phyloP scores from a whole-genome alignment of 768 basidiomycete genomes.

The Agrocybe pediades region DNA sequence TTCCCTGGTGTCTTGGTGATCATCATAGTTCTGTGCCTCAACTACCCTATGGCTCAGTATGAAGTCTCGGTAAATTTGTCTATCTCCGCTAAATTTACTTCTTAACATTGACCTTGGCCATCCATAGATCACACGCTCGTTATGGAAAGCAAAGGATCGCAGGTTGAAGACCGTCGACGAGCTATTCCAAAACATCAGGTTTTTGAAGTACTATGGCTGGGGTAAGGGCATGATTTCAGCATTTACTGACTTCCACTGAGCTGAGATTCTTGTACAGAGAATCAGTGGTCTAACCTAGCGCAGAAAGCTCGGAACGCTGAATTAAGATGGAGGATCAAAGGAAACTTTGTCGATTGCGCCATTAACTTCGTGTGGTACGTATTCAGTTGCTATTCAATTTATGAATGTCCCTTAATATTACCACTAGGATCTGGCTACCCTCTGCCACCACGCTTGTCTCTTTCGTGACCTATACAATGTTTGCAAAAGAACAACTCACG shows the following conservation, averaged over 20 bases:
- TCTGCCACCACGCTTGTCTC: slow-evolving; percentile 65
- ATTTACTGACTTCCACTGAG: background rate
- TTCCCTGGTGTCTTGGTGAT: slow-evolving; percentile 71
- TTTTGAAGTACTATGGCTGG: slow-evolving; percentile 79
- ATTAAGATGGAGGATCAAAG: slow-evolving; percentile 66
- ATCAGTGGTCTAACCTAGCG: slow-evolving; percentile 59
- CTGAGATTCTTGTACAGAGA: slow-evolving; percentile 37
- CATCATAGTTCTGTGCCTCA: slow-evolving; percentile 59
- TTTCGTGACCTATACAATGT: slow-evolving; percentile 67
- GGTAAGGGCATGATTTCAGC: slow-evolving; percentile 38
- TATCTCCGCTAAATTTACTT: background rate
- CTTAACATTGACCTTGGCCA: background rate
- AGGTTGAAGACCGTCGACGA: slow-evolving; percentile 78
- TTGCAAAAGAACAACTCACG: slow-evolving; percentile 66
- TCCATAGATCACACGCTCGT: slow-evolving; percentile 52
- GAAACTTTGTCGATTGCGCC: slow-evolving; percentile 58
- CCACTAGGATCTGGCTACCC: slow-evolving; percentile 67
- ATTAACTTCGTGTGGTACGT: slow-evolving; percentile 70
- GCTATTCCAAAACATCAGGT: slow-evolving; percentile 72
- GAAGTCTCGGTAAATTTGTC: slow-evolving; percentile 54
- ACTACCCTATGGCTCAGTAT: slow-evolving; percentile 68
- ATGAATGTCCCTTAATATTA: slow-evolving; percentile 1
- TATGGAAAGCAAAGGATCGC: slow-evolving; percentile 65
- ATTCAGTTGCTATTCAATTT: slow-evolving; percentile 13
- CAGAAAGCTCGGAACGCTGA: slow-evolving; percentile 59